Conservation (phyloP, 1,139 yeast genomes). For the Kodamaea suecica region DNA sequence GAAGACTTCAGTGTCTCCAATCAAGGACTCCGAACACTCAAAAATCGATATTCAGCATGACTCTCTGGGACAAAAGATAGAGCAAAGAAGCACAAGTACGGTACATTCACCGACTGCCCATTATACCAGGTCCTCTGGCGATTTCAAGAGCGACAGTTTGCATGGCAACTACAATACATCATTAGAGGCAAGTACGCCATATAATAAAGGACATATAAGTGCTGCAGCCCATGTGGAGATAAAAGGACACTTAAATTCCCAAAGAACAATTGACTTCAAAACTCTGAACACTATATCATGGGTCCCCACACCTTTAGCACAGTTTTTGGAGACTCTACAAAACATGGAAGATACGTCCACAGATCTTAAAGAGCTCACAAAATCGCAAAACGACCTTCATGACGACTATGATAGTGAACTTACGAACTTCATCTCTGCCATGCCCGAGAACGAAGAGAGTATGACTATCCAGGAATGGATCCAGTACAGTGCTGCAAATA, state of each 20-base stretch:
- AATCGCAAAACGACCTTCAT: slow-evolving; percentile 29
- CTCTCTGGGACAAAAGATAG: neutral
- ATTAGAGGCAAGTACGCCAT: slow-evolving; percentile 22
- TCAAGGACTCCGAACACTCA: too few relatives aligned
- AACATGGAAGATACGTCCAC: slow-evolving; percentile 37
- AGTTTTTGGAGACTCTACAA: slow-evolving; percentile 31
- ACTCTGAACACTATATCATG: too few relatives aligned
- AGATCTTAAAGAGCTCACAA: slow-evolving; percentile 16
- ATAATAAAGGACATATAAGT: slow-evolving; percentile 13
- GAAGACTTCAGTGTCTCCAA: too few relatives aligned
- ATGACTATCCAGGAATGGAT: slow-evolving; percentile 77
- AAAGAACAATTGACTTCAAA: too few relatives aligned
- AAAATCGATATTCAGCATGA: too few relatives aligned
- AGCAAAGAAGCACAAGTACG: neutral
- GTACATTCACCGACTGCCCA: slow-evolving; percentile 9
- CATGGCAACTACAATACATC: slow-evolving; percentile 13
- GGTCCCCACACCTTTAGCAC: slow-evolving; percentile 13
- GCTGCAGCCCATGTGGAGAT: too few relatives aligned
- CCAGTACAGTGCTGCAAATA: slow-evolving; percentile 44
- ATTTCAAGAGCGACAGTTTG: slow-evolving; percentile 4
- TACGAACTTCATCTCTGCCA: slow-evolving; percentile 59
- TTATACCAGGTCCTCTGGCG: slow-evolving; percentile 10
- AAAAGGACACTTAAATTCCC: too few relatives aligned
- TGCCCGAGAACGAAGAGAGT: slow-evolving; percentile 67
- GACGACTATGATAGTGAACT: slow-evolving; percentile 65